These are phyloP conservation scores for Colletotrichum destructivum DNA, from an alignment of 2,329 filamentous ascomycete genomes.

Conservation along the genomic window DNA sequence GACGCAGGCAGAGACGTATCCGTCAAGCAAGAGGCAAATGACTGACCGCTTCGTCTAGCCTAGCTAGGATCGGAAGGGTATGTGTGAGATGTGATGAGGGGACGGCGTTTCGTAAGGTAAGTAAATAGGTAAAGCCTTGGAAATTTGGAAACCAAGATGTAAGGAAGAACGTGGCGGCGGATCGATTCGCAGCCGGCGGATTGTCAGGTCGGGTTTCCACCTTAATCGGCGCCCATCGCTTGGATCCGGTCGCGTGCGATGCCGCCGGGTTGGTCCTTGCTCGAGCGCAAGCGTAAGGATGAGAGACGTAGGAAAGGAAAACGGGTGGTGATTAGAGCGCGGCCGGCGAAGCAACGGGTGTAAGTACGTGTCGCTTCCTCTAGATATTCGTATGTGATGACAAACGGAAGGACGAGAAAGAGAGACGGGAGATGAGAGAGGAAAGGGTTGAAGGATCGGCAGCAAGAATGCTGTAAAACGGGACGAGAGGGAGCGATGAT, in stretches of 20 bases:
- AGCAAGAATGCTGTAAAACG: slow-evolving; percentile 25
- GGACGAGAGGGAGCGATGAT: slow-evolving; percentile 28
- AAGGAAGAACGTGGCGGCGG: slow-evolving; percentile 29
- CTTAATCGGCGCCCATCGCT: slow-evolving; percentile 27
- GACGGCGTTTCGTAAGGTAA: slow-evolving; percentile 5
- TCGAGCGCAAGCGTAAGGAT: slow-evolving; percentile 19
- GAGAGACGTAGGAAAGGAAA: slow-evolving; percentile 19
- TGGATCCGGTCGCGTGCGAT: slow-evolving; percentile 26
- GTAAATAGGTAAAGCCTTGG: neutral
- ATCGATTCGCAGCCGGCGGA: slow-evolving; percentile 32
- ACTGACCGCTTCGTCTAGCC: slow-evolving; percentile 1
- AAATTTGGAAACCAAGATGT: slow-evolving; percentile 19
- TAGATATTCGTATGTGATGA: neutral
- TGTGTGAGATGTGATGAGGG: neutral
- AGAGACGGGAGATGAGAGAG: slow-evolving; percentile 6
- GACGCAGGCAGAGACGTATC: slow-evolving; percentile 20
- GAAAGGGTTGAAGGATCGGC: neutral
- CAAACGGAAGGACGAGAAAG: slow-evolving; percentile 1
- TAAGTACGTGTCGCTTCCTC: neutral
- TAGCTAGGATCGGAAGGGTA: neutral
- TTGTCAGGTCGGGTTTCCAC: slow-evolving; percentile 26
- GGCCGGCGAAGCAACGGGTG: slow-evolving; percentile 14
- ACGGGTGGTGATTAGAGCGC: slow-evolving; percentile 13
- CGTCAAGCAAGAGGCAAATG: neutral
- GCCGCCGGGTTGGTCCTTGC: slow-evolving; percentile 39